A percentile compares a stretch with the other conserved stretches of the same genome.
Conservation (phyloP, 2,329 filamentous ascomycete species). For the Beauveria sp. region DNA sequence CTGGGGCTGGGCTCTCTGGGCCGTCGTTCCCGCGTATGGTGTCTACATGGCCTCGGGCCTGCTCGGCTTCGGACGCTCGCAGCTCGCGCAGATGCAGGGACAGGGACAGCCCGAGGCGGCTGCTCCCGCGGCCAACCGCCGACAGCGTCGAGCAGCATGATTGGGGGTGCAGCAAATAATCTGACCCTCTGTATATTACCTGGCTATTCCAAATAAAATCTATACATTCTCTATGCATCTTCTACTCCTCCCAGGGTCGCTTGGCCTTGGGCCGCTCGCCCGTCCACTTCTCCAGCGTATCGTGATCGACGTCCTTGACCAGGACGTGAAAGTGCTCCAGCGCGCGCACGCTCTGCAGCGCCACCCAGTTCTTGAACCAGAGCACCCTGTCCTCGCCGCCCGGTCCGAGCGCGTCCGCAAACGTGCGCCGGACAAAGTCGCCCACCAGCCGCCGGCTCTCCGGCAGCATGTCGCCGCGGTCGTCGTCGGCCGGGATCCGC, state of each 20-base stretch:
- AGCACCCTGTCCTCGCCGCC: slow-evolving; percentile 47
- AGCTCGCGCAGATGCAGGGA: slow-evolving; percentile 41
- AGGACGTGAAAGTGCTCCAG: slow-evolving; percentile 86
- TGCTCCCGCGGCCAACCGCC: slow-evolving; percentile 40
- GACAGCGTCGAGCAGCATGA: slow-evolving; percentile 46
- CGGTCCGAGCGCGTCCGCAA: slow-evolving; percentile 49
- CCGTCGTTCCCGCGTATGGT: slow-evolving; percentile 47
- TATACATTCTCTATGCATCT: background rate
- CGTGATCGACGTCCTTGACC: slow-evolving; percentile 46
- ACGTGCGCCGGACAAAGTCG: slow-evolving; percentile 62
- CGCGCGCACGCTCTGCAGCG: slow-evolving; percentile 77
- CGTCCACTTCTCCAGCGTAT: slow-evolving; percentile 47
- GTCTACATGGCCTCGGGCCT: slow-evolving; percentile 46
- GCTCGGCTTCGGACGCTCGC: slow-evolving; percentile 44
- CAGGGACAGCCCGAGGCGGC: slow-evolving; percentile 24
- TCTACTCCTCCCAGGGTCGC: slow-evolving; percentile 9
- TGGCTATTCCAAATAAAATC: background rate
- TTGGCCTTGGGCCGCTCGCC: slow-evolving; percentile 30
- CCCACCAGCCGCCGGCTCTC: slow-evolving; percentile 57
- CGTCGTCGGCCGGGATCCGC: slow-evolving; percentile 60
- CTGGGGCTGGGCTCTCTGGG: slow-evolving; percentile 56
- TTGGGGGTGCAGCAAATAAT: slow-evolving; percentile 4
- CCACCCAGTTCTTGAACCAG: slow-evolving; percentile 95
- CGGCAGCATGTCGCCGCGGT: slow-evolving; percentile 64
- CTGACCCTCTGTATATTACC: background rate